Base-by-base conservation (phyloP, 2,329 filamentous ascomycete genomes). In the Diaporthe australafricana region DNA sequence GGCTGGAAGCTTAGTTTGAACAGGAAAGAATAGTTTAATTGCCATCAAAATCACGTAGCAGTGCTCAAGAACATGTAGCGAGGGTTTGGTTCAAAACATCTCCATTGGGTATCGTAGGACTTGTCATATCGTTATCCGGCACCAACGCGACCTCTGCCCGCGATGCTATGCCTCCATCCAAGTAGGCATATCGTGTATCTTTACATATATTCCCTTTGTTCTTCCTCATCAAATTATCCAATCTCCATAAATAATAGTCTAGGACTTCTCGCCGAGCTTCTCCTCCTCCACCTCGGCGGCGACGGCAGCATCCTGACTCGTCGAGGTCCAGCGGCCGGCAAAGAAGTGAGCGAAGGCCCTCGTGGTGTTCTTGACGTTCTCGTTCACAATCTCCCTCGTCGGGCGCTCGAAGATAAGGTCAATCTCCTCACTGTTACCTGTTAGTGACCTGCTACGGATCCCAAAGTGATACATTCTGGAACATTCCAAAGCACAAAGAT, bases 361-460 rank as follows among this genome's bases (percentile, higher is more conserved):
- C 7, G 62, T 65, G 32, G 74, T 76, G 72, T 75, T 82, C n/a
- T 80, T 80, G 47, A 85, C 73, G 77, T 92, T 93, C 82, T 91
- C 84, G 71, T 82, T 83, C 0, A 93, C 90, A 55, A 93, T 85
- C 55, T 91, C 87, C 52, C 83, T 82, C 0, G 91, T 93, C 0
- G 91, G 91, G 73, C 87, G 85, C 63, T 87, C 85, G 78, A 93
- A 93, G 25, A 93, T 83, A 47, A 89, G 82, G 73, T 94, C 91
- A 72, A 94, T 93, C 80, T 94, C 92, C 81, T 94, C 92, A 0
- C n/a, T n/a, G n/a, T n/a, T n/a, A n/a, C n/a, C n/a, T n/a, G n/a
- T n/a, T n/a, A n/a, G n/a, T n/a, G n/a, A n/a, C n/a, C n/a, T n/a
- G n/a, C n/a, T n/a, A n/a, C n/a, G n/a, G n/a, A n/a, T n/a, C n/a